Evolutionary conservation across 192 early-diverging fungal species (phyloP).

Genomic region (Phycomyces nitens): DNA sequence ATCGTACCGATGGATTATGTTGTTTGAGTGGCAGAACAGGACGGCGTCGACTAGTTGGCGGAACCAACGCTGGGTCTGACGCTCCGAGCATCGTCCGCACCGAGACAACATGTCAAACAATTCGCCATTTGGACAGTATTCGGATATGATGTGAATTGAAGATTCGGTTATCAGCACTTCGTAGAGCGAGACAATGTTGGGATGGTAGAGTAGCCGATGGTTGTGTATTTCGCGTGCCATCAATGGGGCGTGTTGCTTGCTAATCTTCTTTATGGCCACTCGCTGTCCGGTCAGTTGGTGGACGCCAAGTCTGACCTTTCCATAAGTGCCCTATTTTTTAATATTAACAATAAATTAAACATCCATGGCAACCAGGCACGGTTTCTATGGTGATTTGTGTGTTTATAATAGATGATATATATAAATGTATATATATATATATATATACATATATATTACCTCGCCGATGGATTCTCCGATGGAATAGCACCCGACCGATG

Average conservation of each 20-base stretch:
- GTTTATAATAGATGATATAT: background rate
- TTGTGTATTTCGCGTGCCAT: slow-evolving; percentile 62
- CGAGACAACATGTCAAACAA: slow-evolving; percentile 46
- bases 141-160: slow-evolving; percentile 76
- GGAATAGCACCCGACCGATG: slow-evolving; percentile 50
- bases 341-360: background rate
- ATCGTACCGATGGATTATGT: slow-evolving; percentile 48
- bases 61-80: slow-evolving; percentile 45
- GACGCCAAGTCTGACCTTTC: slow-evolving; percentile 60
- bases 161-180: slow-evolving; percentile 71
- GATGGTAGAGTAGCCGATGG: slow-evolving; percentile 67
- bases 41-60: slow-evolving; percentile 46
- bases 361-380: background rate
- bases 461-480: slow-evolving; percentile 53
- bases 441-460: slow-evolving; percentile 20
- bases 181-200: slow-evolving; percentile 74
- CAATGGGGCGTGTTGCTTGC: slow-evolving; percentile 53
- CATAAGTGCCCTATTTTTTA: slow-evolving; percentile 49
- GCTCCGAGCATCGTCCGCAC: slow-evolving; percentile 37
- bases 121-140: slow-evolving; percentile 74
- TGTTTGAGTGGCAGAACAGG: slow-evolving; percentile 45
- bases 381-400: background rate
- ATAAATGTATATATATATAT: slow-evolving; percentile 2
- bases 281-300: slow-evolving; percentile 57
- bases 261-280: slow-evolving; percentile 61